Percentiles rank a stretch among this genome's conserved stretches.
Evolutionary conservation across 1,284 basidiomycete genomes (phyloP).

Genomic region (Microbotryum violaceum): DNA sequence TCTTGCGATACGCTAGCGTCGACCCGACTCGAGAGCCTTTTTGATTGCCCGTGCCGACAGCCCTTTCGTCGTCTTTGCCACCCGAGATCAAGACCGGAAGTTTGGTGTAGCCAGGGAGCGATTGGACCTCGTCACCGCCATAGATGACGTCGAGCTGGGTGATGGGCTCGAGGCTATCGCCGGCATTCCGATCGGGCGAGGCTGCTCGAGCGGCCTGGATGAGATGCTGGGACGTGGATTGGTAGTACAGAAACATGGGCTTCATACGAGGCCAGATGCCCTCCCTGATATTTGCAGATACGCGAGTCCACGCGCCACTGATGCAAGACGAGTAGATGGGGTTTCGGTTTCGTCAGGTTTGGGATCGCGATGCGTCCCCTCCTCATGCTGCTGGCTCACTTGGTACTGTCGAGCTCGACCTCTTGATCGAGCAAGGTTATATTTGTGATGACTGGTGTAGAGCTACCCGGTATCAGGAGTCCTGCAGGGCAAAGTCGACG

Average conservation of each 20-base stretch:
- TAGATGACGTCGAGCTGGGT: conserved; percentile 82
- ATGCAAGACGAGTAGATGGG: not conserved
- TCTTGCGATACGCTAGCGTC: conserved; percentile 20
- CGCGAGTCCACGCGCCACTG: conserved; percentile 19
- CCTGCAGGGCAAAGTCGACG: conserved; percentile 2
- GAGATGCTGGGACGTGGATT: conserved; percentile 16
- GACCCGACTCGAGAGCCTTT: conserved; percentile 14
- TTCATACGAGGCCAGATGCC: conserved; percentile 31
- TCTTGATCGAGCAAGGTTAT: conserved; percentile 14
- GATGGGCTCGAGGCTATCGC: conserved; percentile 43
- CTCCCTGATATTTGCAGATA: conserved; percentile 22
- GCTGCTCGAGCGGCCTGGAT: conserved; percentile 18
- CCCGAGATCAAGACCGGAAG: conserved; percentile 49
- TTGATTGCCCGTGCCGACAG: conserved; percentile 28
- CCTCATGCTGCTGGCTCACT: too few relatives aligned
- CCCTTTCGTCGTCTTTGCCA: conserved; percentile 34
- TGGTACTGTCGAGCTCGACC: too few relatives aligned
- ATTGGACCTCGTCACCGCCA: conserved; percentile 55
- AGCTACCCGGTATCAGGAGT: conserved; percentile 21
- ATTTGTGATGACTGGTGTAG: conserved; percentile 22
- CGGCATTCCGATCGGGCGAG: conserved; percentile 9
- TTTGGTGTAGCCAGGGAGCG: conserved; percentile 76
- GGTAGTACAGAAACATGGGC: conserved; percentile 30
- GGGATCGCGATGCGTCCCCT: too few relatives aligned
- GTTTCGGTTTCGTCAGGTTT: not conserved